These are phyloP conservation scores for Pseudopithomyces chartarum DNA, from an alignment of 2,329 filamentous ascomycete species.

Conservation along the genomic window DNA sequence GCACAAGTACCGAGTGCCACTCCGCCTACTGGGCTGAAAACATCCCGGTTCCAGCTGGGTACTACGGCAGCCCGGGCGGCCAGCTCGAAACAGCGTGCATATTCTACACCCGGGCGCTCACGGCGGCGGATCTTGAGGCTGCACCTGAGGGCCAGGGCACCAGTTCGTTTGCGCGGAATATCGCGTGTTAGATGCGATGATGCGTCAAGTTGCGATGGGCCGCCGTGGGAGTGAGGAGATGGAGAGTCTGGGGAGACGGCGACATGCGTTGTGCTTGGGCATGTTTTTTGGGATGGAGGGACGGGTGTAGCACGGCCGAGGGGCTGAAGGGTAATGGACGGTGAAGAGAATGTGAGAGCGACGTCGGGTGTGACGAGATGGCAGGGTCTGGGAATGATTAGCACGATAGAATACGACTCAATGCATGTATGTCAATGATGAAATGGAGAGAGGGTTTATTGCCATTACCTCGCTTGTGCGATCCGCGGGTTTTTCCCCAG, in stretches of 20 bases:
- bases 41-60: conserved; percentile 41
- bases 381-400: conserved; percentile 11
- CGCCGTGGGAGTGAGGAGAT: background rate
- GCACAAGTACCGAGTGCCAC: conserved; percentile 41
- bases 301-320: conserved; percentile 14
- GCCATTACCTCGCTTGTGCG: background rate
- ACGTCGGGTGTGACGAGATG: conserved; percentile 1
- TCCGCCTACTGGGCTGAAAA: conserved; percentile 44
- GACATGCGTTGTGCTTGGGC: background rate
- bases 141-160: conserved; percentile 38
- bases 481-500: background rate
- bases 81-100: conserved; percentile 41
- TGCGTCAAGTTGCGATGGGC: background rate
- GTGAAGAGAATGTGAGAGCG: conserved; percentile 2
- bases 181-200: conserved; percentile 31
- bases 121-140: conserved; percentile 32
- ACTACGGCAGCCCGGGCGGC: conserved; percentile 38
- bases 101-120: conserved; percentile 38
- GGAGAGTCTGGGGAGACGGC: background rate
- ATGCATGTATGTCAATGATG: background rate
- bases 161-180: conserved; percentile 36
- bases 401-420: background rate
- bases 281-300: conserved; percentile 15
- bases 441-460: too few species aligned
- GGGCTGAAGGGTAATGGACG: conserved; percentile 9